These are phyloP conservation scores for Tylopilus sp. DNA, from an alignment of 1,284 basidiomycete genomes.

Conservation along the genomic window DNA sequence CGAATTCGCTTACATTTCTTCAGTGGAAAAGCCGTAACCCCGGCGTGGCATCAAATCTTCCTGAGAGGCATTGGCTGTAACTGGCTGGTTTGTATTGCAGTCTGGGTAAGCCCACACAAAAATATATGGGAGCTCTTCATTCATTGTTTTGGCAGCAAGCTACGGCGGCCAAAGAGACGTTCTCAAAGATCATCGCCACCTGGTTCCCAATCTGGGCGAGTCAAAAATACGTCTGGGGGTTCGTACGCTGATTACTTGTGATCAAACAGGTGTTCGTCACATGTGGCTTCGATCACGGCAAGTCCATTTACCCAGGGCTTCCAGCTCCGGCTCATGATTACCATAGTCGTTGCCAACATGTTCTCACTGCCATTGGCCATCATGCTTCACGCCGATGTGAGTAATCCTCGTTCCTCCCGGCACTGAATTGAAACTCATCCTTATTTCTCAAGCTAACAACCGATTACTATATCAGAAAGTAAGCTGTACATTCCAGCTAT, in stretches of 20 bases:
- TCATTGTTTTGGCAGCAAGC: slow-evolving; percentile 51
- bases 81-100: slow-evolving; percentile 71
- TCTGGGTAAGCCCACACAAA: slow-evolving; percentile 53
- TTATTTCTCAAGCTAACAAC: slow-evolving; percentile 41
- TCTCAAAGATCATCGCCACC: slow-evolving; percentile 67
- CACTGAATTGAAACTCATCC: slow-evolving; percentile 7
- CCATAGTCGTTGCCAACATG: slow-evolving; percentile 65
- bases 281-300: slow-evolving; percentile 69
- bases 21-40: slow-evolving; percentile 59
- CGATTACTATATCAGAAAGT: slow-evolving; percentile 66
- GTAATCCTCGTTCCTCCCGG: slow-evolving; percentile 18
- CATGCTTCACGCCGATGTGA: slow-evolving; percentile 62
- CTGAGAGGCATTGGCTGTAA: slow-evolving; percentile 75
- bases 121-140: neutral
- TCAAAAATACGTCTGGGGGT: neutral
- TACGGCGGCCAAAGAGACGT: slow-evolving; percentile 62
- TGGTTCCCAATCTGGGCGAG: slow-evolving; percentile 75
- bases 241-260: slow-evolving; percentile 1
- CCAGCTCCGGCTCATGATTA: neutral
- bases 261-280: slow-evolving; percentile 60
- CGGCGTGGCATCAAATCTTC: slow-evolving; percentile 71
- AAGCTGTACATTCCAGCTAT: slow-evolving; percentile 16
- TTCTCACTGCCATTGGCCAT: slow-evolving; percentile 69
- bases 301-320: slow-evolving; percentile 12
- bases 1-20: neutral